These are phyloP conservation scores for Auriscalpium microsporum DNA, from an alignment of 768 basidiomycete genomes.

Conservation along the genomic window DNA sequence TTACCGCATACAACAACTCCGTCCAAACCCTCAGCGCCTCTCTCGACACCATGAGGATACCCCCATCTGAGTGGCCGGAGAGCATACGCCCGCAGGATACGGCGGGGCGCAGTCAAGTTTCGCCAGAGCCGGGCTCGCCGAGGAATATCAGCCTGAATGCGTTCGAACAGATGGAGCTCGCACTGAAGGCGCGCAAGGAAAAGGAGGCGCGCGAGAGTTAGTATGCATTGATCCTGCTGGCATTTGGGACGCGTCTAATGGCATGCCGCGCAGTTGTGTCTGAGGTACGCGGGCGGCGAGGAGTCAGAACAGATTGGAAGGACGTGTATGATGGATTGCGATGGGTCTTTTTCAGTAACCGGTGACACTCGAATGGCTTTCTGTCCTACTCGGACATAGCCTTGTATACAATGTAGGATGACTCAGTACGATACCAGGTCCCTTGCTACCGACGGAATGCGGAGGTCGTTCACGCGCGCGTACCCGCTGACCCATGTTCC, in stretches of 20 bases:
- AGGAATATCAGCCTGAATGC: constrained; percentile 41
- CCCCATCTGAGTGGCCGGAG: constrained; percentile 58
- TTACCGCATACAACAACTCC: constrained; percentile 52
- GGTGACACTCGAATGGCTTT: neutral
- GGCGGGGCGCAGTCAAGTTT: constrained; percentile 14
- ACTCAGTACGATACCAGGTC: too few relatives aligned
- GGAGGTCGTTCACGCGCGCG: too few relatives aligned
- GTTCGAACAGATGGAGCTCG: constrained; percentile 65
- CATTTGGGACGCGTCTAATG: neutral
- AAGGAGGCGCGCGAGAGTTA: constrained; percentile 2
- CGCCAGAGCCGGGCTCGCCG: constrained; percentile 9
- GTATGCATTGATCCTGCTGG: neutral
- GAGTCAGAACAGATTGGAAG: neutral
- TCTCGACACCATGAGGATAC: constrained; percentile 40
- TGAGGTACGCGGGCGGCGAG: neutral
- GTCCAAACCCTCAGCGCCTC: constrained; percentile 40
- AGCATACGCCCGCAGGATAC: constrained; percentile 28
- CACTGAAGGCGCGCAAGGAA: constrained; percentile 40
- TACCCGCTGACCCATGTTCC: too few relatives aligned
- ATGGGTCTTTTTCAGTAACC: neutral
- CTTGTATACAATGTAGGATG: too few relatives aligned
- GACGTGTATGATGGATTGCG: neutral
- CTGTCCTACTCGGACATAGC: too few relatives aligned
- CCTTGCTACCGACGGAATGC: too few relatives aligned
- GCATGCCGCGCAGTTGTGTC: neutral